Evolutionary conservation across 2,329 filamentous ascomycete species (phyloP), one percentile per base, ranked within the genome.

Genomic region (Tricladium varicosporioides): DNA sequence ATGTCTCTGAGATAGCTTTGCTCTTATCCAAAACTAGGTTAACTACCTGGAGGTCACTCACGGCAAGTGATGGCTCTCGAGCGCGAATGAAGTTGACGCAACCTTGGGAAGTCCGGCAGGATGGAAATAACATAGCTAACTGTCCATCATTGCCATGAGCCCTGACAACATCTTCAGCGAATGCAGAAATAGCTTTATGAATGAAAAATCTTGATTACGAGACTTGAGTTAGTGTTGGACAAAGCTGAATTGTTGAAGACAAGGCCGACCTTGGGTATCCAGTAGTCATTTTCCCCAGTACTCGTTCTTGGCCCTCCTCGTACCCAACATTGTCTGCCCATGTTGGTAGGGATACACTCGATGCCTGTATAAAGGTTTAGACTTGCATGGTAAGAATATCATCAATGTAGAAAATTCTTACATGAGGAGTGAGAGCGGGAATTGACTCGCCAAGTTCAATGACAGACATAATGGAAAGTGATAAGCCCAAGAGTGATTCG

Each of bases 301-400:
- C 90, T 87, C 91, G 94, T 56, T 86, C 78, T 70, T 95, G 82
- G 51, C 92, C 93, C 73, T 99, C 92, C 73, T 99, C 94, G 70
- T 99, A 99, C 43, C 85, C 93, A 42, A 99, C 80, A 68, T 96
- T 97, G 63, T 92, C 80, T 63, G 80, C 81, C 94, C 94, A 99
- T 75, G 92, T 95, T 42, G 94, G 94, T 22, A 99, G 78, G 14
- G 94, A 97, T 44, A 97, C 93, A 72, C 93, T 97, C 63, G 97
- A 91, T 63, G 93, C 94, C 92, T 97, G 48, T 49, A n/a, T n/a
- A 16, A 44, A 27, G 18, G 53, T 54, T 54, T 55, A 51, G 22
- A 42, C 9, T 45, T 56, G 36, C 48, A 46, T 31, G 44, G 47
- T 40, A 33, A 55, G 33, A 19, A 48, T 27, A 42, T 50, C 27